Evolutionary conservation across 1,284 basidiomycete genomes (phyloP).

Genomic region (Xanthoconium separans): DNA sequence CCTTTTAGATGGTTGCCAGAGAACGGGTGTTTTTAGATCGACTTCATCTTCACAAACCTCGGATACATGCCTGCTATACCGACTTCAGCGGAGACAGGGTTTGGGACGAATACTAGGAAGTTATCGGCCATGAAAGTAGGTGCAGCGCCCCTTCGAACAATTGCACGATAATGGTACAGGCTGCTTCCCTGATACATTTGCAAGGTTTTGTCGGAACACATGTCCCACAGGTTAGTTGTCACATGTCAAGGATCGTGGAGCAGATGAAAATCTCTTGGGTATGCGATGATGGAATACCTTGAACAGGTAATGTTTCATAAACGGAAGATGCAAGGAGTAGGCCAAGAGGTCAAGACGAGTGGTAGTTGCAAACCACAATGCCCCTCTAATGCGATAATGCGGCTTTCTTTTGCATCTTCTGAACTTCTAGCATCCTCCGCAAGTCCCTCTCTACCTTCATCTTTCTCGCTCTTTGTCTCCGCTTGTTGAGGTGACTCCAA

Average conservation of each 20-base stretch:
- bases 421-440: constrained; percentile 31
- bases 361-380: too few relatives aligned
- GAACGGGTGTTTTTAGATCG: too few relatives aligned
- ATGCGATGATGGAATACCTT: neutral
- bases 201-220: neutral
- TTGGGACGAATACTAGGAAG: too few relatives aligned
- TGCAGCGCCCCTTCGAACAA: too few relatives aligned
- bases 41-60: too few relatives aligned
- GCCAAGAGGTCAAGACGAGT: neutral
- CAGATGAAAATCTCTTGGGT: neutral
- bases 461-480: constrained; percentile 44
- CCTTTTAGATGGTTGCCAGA: too few relatives aligned
- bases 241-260: too few relatives aligned
- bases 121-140: too few relatives aligned
- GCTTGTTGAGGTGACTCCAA: constrained; percentile 54
- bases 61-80: too few relatives aligned
- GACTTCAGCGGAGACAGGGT: too few relatives aligned
- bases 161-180: neutral
- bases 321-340: neutral
- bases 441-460: constrained; percentile 38
- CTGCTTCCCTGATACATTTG: neutral
- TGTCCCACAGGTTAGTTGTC: too few relatives aligned
- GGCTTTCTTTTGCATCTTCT: constrained; percentile 14
- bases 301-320: neutral
- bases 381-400: neutral